phyloP scores from a whole-genome alignment of 106 monocot genomes.

The Allium cepa region DNA sequence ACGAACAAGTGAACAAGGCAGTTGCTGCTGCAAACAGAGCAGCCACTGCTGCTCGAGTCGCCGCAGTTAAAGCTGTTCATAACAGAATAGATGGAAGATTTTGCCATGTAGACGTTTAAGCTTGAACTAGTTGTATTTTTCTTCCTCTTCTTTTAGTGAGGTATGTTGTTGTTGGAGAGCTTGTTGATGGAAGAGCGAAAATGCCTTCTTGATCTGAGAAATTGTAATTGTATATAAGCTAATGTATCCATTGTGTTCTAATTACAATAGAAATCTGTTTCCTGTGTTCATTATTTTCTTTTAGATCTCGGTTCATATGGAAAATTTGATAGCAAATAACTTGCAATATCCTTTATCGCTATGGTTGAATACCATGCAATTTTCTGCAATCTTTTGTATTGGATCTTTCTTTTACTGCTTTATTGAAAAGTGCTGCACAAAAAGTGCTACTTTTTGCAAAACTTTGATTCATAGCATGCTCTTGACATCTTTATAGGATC shows the following conservation, averaged over 20 bases:
- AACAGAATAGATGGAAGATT: constrained; percentile 26
- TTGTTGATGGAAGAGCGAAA: background rate
- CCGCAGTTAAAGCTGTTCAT: constrained; percentile 48
- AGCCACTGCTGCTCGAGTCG: constrained; percentile 43
- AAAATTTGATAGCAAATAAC: background rate
- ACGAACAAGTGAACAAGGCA: constrained; percentile 39
- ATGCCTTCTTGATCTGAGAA: background rate
- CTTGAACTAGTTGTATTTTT: background rate
- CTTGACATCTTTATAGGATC: too few species aligned
- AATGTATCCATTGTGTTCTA: too few species aligned
- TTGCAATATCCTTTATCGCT: background rate
- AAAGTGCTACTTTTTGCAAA: too few species aligned
- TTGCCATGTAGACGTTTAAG: constrained; percentile 14
- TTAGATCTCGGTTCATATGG: background rate
- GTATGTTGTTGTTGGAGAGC: background rate
- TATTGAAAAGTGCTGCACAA: too few species aligned
- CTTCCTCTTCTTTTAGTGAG: background rate
- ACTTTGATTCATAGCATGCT: too few species aligned
- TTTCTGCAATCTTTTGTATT: too few species aligned
- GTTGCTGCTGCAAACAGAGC: constrained; percentile 36
- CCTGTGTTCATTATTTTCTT: background rate
- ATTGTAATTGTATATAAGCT: background rate
- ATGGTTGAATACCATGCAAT: background rate
- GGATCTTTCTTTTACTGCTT: too few species aligned
- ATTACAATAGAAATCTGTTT: background rate